Conservation (phyloP, 129 eudicot species). For the Daucus carota region DH1_v3.0 NC_030385.2:35244001-35244500, state of each 20-base stretch:
- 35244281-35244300: background rate
- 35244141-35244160: background rate
- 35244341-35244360: background rate
- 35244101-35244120: too few species aligned
- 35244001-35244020: too few species aligned
- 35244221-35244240: background rate
- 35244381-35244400: background rate
- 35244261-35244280: background rate
- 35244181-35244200: background rate
- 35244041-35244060: too few species aligned
- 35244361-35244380: background rate
- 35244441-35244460: slow-evolving; percentile 44
- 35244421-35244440: slow-evolving; percentile 44
- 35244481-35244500: slow-evolving; percentile 47
- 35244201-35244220: background rate
- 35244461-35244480: slow-evolving; percentile 52
- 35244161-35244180: background rate
- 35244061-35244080: too few species aligned
- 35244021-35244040: too few species aligned
- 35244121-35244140: background rate
- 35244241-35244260: background rate
- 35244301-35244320: background rate
- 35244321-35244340: slow-evolving; percentile 5
- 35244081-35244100: too few species aligned
- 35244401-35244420: slow-evolving; percentile 58